Percentiles rank a stretch among this genome's conserved stretches.
phyloP scores from a whole-genome alignment of 164 flowering plant species.

The Platanus orientalis region DNA sequence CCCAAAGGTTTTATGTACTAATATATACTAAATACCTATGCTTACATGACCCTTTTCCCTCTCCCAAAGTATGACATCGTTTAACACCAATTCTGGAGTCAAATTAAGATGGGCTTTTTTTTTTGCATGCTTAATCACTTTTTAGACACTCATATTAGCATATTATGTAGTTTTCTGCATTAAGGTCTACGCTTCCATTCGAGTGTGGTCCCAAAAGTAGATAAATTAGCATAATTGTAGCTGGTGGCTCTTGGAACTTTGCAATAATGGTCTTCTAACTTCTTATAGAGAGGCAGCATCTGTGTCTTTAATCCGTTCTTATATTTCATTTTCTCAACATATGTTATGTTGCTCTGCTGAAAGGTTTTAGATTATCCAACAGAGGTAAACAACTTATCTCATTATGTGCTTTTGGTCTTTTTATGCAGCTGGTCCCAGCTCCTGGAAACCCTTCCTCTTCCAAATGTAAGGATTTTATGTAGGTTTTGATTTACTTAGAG shows the following conservation, averaged over 20 bases:
- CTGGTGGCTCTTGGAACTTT: constrained; percentile 2
- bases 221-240: neutral
- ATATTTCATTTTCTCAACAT: constrained; percentile 1
- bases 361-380: neutral
- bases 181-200: neutral
- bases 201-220: constrained; percentile 16
- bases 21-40: neutral
- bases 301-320: neutral
- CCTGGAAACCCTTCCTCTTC: constrained; percentile 63
- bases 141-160: too few relatives aligned
- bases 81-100: neutral
- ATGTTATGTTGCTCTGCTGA: neutral
- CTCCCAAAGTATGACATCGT: constrained; percentile 8
- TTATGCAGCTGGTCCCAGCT: constrained; percentile 77
- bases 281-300: neutral
- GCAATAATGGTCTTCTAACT: constrained; percentile 1
- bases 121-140: neutral
- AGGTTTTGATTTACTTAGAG: constrained; percentile 1
- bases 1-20: neutral
- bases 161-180: too few relatives aligned
- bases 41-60: neutral
- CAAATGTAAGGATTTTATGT: constrained; percentile 52
- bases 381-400: neutral
- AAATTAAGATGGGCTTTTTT: neutral
- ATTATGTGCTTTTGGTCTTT: constrained; percentile 3